Evolutionary conservation across 805 yeast genomes (phyloP).

Genomic region (Saturnispora besseyi): DNA sequence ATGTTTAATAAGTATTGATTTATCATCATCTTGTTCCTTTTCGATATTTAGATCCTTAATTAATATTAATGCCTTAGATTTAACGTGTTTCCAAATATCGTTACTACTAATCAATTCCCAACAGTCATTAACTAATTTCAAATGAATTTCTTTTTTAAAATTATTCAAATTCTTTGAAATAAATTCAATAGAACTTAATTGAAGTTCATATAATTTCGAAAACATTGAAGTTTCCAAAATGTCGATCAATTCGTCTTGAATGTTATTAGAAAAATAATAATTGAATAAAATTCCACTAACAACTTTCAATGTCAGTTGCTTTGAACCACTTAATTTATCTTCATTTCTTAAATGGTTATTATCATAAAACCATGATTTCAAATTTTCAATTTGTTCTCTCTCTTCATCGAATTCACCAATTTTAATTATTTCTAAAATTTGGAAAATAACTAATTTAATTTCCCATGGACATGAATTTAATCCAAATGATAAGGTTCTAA

Average conservation of each 20-base stretch:
- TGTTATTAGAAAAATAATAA: background rate
- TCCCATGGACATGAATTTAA: constrained; percentile 15
- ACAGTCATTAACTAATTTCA: constrained; percentile 8
- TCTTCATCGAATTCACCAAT: constrained; percentile 2
- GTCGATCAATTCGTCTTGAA: constrained; percentile 8
- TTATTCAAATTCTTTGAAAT: constrained; percentile 11
- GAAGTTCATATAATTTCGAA: constrained; percentile 39
- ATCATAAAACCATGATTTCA: constrained; percentile 31
- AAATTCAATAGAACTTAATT: constrained; percentile 32
- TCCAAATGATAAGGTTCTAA: constrained; percentile 14
- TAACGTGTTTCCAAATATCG: constrained; percentile 35
- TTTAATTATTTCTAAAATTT: constrained; percentile 10
- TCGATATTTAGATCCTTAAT: constrained; percentile 22
- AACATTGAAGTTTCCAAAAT: constrained; percentile 25
- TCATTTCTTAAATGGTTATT: constrained; percentile 22
- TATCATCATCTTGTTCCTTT: background rate
- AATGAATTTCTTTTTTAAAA: constrained; percentile 1
- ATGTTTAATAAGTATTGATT: constrained; percentile 7
- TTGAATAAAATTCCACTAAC: constrained; percentile 26
- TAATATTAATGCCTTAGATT: constrained; percentile 32
- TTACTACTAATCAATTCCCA: constrained; percentile 22
- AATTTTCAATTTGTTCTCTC: constrained; percentile 9
- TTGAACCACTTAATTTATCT: constrained; percentile 36
- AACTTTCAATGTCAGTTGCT: constrained; percentile 36
- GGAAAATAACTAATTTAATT: constrained; percentile 19